Conservation (phyloP, 2,329 filamentous ascomycete genomes). For the Myriosclerotinia scirpicola region DNA sequence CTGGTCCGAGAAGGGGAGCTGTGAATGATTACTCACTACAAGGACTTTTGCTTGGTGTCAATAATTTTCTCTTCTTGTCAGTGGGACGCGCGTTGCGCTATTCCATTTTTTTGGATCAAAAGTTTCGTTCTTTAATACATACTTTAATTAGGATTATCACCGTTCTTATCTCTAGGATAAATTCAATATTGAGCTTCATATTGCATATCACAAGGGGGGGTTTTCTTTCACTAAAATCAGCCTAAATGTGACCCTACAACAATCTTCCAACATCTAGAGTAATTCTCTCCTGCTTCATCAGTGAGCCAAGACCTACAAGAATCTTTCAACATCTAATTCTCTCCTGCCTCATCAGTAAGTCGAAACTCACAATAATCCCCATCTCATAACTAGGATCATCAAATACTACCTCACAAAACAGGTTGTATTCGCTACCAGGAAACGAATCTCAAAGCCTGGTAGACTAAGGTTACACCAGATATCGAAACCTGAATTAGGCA, state of each 20-base stretch:
- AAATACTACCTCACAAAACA: background rate
- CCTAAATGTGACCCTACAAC: background rate
- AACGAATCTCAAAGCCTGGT: background rate
- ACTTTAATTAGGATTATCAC: constrained; percentile 20
- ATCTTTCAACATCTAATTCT: background rate
- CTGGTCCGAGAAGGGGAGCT: constrained; percentile 3
- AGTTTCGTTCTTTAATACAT: background rate
- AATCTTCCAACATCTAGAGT: background rate
- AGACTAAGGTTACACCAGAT: constrained; percentile 7
- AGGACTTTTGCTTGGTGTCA: background rate
- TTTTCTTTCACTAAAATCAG: background rate
- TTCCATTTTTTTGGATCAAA: background rate
- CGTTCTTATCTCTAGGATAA: background rate
- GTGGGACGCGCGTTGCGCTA: constrained; percentile 4
- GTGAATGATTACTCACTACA: background rate
- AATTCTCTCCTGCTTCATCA: background rate
- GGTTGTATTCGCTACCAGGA: background rate
- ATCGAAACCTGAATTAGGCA: background rate
- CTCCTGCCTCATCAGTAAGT: background rate
- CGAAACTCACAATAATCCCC: background rate
- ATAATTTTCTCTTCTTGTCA: constrained; percentile 18
- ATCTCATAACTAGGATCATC: background rate
- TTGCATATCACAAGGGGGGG: background rate
- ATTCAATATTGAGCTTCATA: background rate
- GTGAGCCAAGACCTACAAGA: background rate